These are phyloP conservation scores for Yamadazyma spencermartinsiae DNA, from an alignment of 1,139 yeast genomes.

Conservation along the genomic window DNA sequence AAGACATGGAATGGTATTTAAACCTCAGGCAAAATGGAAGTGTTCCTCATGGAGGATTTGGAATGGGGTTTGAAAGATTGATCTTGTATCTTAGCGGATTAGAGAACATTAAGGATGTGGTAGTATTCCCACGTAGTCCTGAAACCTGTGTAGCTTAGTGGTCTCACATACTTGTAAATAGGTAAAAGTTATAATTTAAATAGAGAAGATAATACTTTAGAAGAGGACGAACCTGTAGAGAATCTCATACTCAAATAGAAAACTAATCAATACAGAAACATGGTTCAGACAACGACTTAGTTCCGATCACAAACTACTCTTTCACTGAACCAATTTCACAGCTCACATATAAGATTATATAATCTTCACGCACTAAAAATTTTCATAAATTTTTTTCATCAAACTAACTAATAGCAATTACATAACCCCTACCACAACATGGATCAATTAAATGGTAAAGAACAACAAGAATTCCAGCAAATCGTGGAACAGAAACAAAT, in stretches of 20 bases:
- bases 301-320: too few species aligned
- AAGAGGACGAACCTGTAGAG: too few species aligned
- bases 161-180: too few species aligned
- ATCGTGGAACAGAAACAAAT: constrained; percentile 96
- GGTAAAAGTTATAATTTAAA: neutral
- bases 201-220: neutral
- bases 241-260: too few species aligned
- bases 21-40: constrained; percentile 74
- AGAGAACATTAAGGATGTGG: constrained; percentile 81
- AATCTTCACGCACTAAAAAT: neutral
- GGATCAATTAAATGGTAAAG: constrained; percentile 86
- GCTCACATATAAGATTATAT: constrained; percentile 8
- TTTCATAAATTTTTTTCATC: constrained; percentile 1
- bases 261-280: too few species aligned
- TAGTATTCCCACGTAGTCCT: constrained; percentile 70
- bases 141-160: constrained; percentile 22
- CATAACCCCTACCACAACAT: constrained; percentile 27
- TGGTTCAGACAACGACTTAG: too few species aligned
- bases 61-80: constrained; percentile 89
- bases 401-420: neutral
- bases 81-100: constrained; percentile 69
- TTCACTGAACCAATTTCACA: too few species aligned
- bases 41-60: constrained; percentile 96
- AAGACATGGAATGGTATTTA: constrained; percentile 78
- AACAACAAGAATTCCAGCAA: constrained; percentile 95